Evolutionary conservation across 2,329 filamentous ascomycete genomes (phyloP), one percentile per base, ranked within the genome.

Genomic region (Fusarium napiforme): DNA sequence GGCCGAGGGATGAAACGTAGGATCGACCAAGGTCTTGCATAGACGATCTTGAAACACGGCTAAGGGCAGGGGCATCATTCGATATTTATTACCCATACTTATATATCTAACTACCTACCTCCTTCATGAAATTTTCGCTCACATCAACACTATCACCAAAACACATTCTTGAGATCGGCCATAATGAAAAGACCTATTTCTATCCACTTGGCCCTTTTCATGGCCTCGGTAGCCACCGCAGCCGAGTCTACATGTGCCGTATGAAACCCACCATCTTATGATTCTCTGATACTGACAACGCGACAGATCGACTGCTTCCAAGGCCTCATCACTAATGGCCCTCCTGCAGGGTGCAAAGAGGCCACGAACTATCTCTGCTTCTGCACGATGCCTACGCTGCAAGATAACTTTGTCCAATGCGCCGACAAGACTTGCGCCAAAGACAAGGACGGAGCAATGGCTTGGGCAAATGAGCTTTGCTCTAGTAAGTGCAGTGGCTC

Each of bases 381-480:
- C 74, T 80, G 78, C 64, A 78, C 76, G 15, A 73, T 67, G 60
- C 59, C 74, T 21, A 47, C 53, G 1, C 73, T 79, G 4, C 78
- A 79, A 42, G 36, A 46, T 28, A 75, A 74, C 59, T 80, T 79
- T 62, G 42, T 71, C 5, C 69, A 80, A 23, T 79, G 78, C 21
- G 60, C 67, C 26, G 56, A 73, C 14, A 55, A 50, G 19, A 68
- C 69, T 52, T 69, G 65, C 21, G 50, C 65, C 37, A 34, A 43
- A 14, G 59, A 72, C 0, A 70, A 67, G 15, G 46, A 65, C 8
- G 57, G 49, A 4, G 73, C 77, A 21, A 58, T 78, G 34, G 32
- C 28, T 14, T 79, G 78, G 39, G 77, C 77, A 7, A 68, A 73
- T 23, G 70, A 75, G 32, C 67, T 79, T n/a, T 79, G 88, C 85